These are phyloP conservation scores for Trypanosomatidae sp. DNA, from an alignment of 208 protist species.

Conservation along the genomic window DNA sequence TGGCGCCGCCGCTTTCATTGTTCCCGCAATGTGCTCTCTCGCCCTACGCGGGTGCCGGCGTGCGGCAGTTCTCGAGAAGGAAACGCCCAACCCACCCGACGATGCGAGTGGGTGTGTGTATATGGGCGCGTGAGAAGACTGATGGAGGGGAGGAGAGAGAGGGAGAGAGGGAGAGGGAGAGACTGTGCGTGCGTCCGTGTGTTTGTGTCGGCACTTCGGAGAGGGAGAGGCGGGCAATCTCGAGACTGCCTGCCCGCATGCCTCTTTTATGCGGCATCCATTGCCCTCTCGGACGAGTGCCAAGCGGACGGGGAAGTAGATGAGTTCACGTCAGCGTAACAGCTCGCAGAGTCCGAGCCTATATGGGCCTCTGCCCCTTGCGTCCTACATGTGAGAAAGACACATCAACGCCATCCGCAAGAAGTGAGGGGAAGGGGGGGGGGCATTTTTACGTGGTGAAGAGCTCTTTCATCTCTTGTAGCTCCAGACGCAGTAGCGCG, in stretches of 20 bases:
- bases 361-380: background rate
- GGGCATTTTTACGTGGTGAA: conserved; percentile 11
- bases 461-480: conserved; percentile 51
- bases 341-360: background rate
- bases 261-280: background rate
- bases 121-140: background rate
- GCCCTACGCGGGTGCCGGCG: background rate
- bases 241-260: too few relatives aligned
- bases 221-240: background rate
- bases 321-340: background rate
- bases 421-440: background rate
- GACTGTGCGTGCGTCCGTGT: background rate
- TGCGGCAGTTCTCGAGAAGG: background rate
- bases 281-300: background rate
- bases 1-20: conserved; percentile 4
- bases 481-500: conserved; percentile 64
- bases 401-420: too few relatives aligned
- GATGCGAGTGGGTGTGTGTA: background rate
- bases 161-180: conserved; percentile 10
- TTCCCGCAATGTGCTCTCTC: background rate
- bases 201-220: background rate
- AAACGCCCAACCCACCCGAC: background rate
- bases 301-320: background rate
- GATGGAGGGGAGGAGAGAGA: background rate
- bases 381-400: too few relatives aligned